Base-by-base conservation (phyloP, 2,329 filamentous ascomycete genomes). In the Cadophora gregata region DNA sequence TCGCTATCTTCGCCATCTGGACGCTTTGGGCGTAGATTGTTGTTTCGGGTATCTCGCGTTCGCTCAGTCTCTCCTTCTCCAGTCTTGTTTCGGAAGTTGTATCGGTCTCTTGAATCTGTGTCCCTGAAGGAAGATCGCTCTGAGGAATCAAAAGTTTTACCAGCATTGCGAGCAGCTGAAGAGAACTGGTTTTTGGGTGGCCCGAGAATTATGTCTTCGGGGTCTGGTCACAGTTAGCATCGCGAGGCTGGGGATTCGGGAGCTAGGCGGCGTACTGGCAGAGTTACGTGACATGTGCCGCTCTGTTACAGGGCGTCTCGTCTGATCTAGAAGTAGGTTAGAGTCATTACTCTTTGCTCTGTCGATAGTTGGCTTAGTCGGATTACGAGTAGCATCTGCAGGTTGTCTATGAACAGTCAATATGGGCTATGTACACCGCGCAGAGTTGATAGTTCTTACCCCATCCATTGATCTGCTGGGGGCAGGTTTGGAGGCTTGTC, bases 381-480 rank as follows among this genome's bases (percentile, higher is more conserved):
- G 64, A 56, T 74, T 76, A 70, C 76, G 75, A 68, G 72, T 69
- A 69, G 70, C 27, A 58, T 77, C 76, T 70, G 71, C 61, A 31
- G 72, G 67, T 68, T 71, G 65, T 67, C 75, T 77, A 51, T 27
- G 59, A 66, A 25, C 47, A 70, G 72, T 76, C 62, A 76, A 68
- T 59, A 66, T 55, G 25, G 38, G 25, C n/a, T 56, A 47, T 67
- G 12, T 21, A 31, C 27, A 47, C 24, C 21, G 21, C 38, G 38
- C 42, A 47, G 58, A 55, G n/a, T 10, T 16, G n/a, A 33, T 47
- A 29, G 45, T 65, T 66, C 75, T 70, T 84, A 97, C 91, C 95
- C 93, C 93, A 97, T 97, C 94, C 94, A 98, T 83, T 97, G 93
- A 81, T 97, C 93, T 70, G 90, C 86, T 29, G 93, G 91, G 71